phyloP scores from a whole-genome alignment of 2,329 filamentous ascomycete species.

The Aotearoamyces nothofagi region DNA sequence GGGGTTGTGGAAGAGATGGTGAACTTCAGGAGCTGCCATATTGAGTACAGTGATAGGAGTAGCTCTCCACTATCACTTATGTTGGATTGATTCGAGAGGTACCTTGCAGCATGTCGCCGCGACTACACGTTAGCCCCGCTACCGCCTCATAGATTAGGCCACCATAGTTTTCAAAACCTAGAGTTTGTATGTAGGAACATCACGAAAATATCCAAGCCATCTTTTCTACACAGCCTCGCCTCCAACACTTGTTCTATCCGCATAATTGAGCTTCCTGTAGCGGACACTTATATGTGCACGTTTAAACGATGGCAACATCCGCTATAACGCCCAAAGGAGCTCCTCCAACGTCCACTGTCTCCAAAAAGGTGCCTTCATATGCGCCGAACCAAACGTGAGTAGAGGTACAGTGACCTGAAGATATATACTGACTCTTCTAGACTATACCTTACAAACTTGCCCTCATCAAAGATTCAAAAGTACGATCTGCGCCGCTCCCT shows the following conservation, averaged over 20 bases:
- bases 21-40: conserved; percentile 81
- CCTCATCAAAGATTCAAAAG: conserved; percentile 79
- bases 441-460: conserved; percentile 78
- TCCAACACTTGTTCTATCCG: too few relatives aligned
- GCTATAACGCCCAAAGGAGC: conserved; percentile 23
- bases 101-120: too few relatives aligned
- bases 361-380: conserved; percentile 33
- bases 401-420: conserved; percentile 2
- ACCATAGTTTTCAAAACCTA: too few relatives aligned
- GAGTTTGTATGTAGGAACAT: too few relatives aligned
- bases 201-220: too few relatives aligned
- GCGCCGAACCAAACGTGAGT: conserved; percentile 65
- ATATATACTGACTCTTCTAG: conserved; percentile 27
- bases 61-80: conserved; percentile 1
- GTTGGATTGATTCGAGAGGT: too few relatives aligned
- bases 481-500: conserved; percentile 71
- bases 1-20: conserved; percentile 91
- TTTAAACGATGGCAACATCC: conserved; percentile 7
- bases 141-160: too few relatives aligned
- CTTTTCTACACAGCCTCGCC: too few relatives aligned
- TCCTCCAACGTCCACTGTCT: conserved; percentile 20
- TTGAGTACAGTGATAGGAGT: conserved; percentile 15
- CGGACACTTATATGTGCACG: too few relatives aligned
- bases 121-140: too few relatives aligned
- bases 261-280: too few relatives aligned